Conservation (phyloP, 371 early-diverging fungal genomes). For the Mortierella sp. region DNA sequence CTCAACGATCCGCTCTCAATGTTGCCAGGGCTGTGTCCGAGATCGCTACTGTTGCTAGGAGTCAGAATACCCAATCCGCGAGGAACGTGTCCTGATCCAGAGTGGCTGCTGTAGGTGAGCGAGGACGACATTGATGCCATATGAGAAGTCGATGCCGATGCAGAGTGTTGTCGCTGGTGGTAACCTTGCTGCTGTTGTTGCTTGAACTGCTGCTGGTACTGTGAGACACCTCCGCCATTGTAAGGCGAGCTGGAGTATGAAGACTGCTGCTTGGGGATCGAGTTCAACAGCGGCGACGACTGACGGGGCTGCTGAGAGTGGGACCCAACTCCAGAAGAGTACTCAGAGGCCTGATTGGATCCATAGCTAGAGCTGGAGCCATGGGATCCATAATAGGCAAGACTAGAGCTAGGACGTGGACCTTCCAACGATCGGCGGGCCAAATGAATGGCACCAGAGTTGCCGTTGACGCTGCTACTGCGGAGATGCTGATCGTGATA, state of each 20-base stretch:
- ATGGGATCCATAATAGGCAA: slow-evolving; percentile 13
- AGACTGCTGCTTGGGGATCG: neutral
- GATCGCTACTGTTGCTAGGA: neutral
- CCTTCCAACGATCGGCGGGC: slow-evolving; percentile 22
- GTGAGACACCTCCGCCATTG: neutral
- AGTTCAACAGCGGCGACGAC: neutral
- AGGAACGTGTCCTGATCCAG: neutral
- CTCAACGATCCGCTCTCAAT: neutral
- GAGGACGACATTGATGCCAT: neutral
- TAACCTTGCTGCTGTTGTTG: neutral
- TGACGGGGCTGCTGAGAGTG: neutral
- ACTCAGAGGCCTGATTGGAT: neutral
- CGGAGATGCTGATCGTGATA: neutral
- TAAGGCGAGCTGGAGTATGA: neutral
- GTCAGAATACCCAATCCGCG: slow-evolving; percentile 18
- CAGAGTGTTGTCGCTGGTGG: slow-evolving; percentile 30
- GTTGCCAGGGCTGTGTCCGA: neutral
- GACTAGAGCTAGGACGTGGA: slow-evolving; percentile 18
- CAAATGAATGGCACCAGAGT: neutral
- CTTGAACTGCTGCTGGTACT: slow-evolving; percentile 16
- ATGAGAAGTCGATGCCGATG: slow-evolving; percentile 12
- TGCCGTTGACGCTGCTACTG: neutral
- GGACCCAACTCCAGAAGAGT: neutral
- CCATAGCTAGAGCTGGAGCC: slow-evolving; percentile 6
- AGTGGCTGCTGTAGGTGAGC: neutral